phyloP scores from a whole-genome alignment of 2,329 filamentous ascomycete species.

The Pezicula radicicola region DNA sequence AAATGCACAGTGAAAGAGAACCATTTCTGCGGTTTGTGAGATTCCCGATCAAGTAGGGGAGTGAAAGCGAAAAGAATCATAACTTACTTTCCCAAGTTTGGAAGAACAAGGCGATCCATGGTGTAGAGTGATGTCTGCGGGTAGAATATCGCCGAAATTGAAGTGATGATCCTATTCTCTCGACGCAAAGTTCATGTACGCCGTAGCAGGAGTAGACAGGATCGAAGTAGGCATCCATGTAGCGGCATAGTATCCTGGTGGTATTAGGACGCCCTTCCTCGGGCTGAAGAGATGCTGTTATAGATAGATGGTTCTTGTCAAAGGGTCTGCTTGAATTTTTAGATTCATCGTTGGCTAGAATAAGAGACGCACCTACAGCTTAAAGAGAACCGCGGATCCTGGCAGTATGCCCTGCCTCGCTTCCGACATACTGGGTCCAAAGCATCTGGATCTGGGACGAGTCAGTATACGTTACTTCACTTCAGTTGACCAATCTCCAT shows the following conservation, averaged over 20 bases:
- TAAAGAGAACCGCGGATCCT: conserved; percentile 50
- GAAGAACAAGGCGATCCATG: conserved; percentile 55
- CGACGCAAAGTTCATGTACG: conserved; percentile 52
- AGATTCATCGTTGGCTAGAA: not conserved
- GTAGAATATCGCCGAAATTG: conserved; percentile 51
- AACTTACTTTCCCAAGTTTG: conserved; percentile 57
- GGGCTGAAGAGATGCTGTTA: conserved; percentile 49
- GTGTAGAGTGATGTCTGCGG: conserved; percentile 38
- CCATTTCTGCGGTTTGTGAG: conserved; percentile 43
- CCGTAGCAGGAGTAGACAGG: conserved; percentile 45
- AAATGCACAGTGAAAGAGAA: conserved; percentile 57
- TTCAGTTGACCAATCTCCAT: conserved; percentile 7
- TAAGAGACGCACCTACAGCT: conserved; percentile 38
- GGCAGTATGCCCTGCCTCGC: conserved; percentile 41
- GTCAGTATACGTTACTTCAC: conserved; percentile 6
- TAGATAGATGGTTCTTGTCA: conserved; percentile 50
- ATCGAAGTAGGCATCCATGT: conserved; percentile 22
- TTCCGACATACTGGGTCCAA: conserved; percentile 42
- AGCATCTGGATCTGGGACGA: conserved; percentile 39
- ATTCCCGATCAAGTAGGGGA: not conserved
- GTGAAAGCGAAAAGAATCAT: conserved; percentile 1
- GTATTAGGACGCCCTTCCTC: conserved; percentile 25
- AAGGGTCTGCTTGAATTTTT: conserved; percentile 39
- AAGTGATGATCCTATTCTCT: conserved; percentile 45
- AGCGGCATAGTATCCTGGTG: conserved; percentile 27